Percentiles rank a stretch among this genome's conserved stretches.
phyloP scores from a whole-genome alignment of 73 alveolate genomes.

The Stentor roeselii region DNA sequence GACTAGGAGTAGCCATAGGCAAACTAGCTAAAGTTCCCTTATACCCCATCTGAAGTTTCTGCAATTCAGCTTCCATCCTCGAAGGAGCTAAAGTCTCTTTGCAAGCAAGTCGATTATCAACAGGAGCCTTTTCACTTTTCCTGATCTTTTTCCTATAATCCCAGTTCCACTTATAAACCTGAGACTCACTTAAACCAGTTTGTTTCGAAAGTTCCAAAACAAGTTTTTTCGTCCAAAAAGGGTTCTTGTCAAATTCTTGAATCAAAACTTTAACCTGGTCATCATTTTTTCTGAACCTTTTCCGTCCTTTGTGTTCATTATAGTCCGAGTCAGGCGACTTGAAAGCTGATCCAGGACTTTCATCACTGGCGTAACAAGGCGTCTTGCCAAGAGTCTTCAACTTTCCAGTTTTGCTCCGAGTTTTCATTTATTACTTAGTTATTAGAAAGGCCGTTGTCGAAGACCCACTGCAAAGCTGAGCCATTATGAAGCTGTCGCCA shows the following conservation, averaged over 20 bases:
- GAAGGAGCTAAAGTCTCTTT: neutral
- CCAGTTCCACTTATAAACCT: slow-evolving; percentile 60
- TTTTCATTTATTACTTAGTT: neutral
- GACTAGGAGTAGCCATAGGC: too few relatives aligned
- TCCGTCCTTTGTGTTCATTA: too few relatives aligned
- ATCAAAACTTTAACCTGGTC: slow-evolving; percentile 29
- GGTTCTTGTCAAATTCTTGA: slow-evolving; percentile 28
- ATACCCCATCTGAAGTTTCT: too few relatives aligned
- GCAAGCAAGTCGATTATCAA: neutral
- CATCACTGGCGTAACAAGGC: neutral
- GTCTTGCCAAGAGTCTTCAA: neutral
- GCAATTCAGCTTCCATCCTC: too few relatives aligned
- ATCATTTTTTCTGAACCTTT: slow-evolving; percentile 34
- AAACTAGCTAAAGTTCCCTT: too few relatives aligned
- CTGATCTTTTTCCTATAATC: slow-evolving; percentile 38
- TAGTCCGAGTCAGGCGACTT: too few relatives aligned
- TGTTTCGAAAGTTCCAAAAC: slow-evolving; percentile 44
- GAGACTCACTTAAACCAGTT: slow-evolving; percentile 33
- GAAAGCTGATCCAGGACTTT: neutral
- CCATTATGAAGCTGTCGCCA: too few relatives aligned
- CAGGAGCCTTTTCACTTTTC: neutral
- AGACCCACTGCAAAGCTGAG: too few relatives aligned
- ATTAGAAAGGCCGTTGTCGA: too few relatives aligned
- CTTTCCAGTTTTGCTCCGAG: neutral
- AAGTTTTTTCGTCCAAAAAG: slow-evolving; percentile 42